Evolutionary conservation across 352 stramenopile genomes (phyloP), one percentile per base, ranked within the genome.

Genomic region (Phytophthora sansomeana): DNA sequence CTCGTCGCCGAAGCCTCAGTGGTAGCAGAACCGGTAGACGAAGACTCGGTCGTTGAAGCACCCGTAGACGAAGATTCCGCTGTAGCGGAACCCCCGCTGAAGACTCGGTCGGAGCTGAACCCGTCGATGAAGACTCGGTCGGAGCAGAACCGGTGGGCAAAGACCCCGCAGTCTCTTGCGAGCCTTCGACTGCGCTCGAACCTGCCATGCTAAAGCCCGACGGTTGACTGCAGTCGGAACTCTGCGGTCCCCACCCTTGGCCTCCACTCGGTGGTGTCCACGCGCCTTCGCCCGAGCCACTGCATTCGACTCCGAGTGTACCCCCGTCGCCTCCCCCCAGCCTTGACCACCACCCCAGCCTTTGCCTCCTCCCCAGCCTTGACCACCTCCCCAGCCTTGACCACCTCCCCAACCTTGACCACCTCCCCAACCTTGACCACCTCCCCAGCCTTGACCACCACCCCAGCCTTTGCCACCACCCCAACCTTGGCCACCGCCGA

Each of bases 161-260:
- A 38, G 33, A 16, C 9, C n/a, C 28, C 13, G 29, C 19, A 13
- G 47, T 42, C n/a, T 24, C 47, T 32, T 53, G 46, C 35, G 11
- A 41, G 2, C 35, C 35, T 41, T 41, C 11, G 6, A 10, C 35
- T 19, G 11, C 10, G 17, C 35, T 17, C 35, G 11, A 41, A 11
- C 35, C 35, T 41, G 41, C 41, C 17, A 47, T 13, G 29, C 41
- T 47, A 7, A 47, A 47, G 11, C 41, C 41, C 29, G 17, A 7
- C 5, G 47, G 17, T 13, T 33, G 35, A 14, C 55, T 63, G 21
- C 54, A 54, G 28, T 62, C 54, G 32, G 52, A n/a, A 4, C 42
- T 21, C 11, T 29, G 13, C 4, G 53, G 30, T 33, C 16, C 35
- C 8, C 7, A 17, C 11, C 35, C 35, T 41, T 41, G 35, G 13